Evolutionary conservation across 352 stramenopile genomes (phyloP).

Genomic region (Pythium brachiatum): DNA sequence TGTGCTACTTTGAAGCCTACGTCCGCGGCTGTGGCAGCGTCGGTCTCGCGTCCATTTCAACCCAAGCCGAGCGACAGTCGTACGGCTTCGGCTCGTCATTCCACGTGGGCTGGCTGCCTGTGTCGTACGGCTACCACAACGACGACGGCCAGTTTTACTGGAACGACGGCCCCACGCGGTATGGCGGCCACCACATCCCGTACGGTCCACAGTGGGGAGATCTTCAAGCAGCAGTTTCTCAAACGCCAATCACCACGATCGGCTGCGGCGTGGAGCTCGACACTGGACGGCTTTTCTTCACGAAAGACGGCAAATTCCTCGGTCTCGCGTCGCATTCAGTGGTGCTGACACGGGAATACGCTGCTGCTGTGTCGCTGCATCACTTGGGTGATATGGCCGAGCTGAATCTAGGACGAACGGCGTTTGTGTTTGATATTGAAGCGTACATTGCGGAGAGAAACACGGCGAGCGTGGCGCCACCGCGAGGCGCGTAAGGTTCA

Average conservation of each 20-base stretch:
- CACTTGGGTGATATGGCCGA: conserved; percentile 23
- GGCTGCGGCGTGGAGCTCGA: conserved; percentile 26
- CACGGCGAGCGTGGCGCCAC: neutral
- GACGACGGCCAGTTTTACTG: conserved; percentile 30
- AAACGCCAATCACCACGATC: conserved; percentile 4
- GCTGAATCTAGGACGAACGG: conserved; percentile 27
- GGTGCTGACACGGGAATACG: conserved; percentile 7
- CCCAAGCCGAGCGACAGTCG: conserved; percentile 4
- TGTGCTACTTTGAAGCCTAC: conserved; percentile 35
- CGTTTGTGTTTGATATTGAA: conserved; percentile 35
- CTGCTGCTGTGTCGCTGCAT: conserved; percentile 34
- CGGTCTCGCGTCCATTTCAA: conserved; percentile 24
- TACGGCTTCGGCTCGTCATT: conserved; percentile 33
- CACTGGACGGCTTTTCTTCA: conserved; percentile 29
- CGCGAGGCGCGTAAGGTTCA: too few species aligned
- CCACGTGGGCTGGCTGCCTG: conserved; percentile 32
- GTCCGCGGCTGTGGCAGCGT: conserved; percentile 25
- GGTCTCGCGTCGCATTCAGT: conserved; percentile 6
- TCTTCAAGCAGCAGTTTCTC: neutral
- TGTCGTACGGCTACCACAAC: conserved; percentile 36
- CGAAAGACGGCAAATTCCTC: conserved; percentile 26
- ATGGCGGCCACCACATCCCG: conserved; percentile 1
- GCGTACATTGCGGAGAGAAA: neutral
- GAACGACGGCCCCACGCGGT: conserved; percentile 11
- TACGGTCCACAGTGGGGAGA: conserved; percentile 18